phyloP scores from a whole-genome alignment of 164 flowering plant genomes.

The Stephania yunnanensis region DNA sequence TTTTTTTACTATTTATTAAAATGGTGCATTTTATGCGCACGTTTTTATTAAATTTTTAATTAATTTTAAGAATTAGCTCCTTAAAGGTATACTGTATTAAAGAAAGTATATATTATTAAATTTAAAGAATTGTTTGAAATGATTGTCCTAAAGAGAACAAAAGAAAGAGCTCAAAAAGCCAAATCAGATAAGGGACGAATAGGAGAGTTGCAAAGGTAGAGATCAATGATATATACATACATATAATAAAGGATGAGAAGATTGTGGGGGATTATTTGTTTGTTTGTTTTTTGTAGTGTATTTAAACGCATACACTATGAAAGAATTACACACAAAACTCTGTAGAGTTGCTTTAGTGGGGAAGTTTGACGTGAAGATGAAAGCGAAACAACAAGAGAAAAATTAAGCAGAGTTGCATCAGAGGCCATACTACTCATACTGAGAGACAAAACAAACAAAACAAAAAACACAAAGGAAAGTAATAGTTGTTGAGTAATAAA shows the following conservation, averaged over 20 bases:
- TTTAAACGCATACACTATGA: no score
- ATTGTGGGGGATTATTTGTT: background rate
- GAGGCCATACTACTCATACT: background rate
- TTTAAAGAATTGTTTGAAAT: no score
- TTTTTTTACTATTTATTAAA: no score
- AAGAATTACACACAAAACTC: background rate
- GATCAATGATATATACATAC: no score
- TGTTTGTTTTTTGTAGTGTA: background rate
- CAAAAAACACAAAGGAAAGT: background rate
- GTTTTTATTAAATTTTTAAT: no score
- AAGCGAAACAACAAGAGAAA: background rate
- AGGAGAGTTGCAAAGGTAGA: background rate
- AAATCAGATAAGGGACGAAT: background rate
- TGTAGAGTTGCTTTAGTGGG: background rate
- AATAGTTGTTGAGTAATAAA: background rate
- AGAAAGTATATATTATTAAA: no score
- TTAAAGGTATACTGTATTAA: no score
- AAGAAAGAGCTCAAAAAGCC: background rate
- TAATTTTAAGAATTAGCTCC: no score
- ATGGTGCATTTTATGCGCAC: no score
- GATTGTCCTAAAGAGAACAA: background rate
- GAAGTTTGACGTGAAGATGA: constrained; percentile 1
- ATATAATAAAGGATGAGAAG: background rate
- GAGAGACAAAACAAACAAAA: background rate
- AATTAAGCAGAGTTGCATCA: background rate